These are phyloP conservation scores for Kluyveromyces nonfermentans DNA, from an alignment of 805 yeast species.

Conservation along the genomic window DNA sequence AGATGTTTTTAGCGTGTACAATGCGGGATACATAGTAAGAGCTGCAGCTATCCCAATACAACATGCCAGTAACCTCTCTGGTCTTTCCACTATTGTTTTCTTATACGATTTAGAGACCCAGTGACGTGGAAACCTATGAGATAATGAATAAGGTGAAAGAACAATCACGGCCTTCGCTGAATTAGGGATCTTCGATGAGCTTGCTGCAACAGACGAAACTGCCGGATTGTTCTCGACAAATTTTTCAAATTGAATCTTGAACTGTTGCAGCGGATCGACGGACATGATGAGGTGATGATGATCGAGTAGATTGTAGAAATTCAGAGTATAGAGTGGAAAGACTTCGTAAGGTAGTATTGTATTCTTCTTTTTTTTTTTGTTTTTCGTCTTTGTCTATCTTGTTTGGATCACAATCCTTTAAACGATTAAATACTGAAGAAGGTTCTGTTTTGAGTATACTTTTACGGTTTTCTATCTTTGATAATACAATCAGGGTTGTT, in stretches of 20 bases:
- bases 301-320: not conserved
- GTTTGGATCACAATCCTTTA: not conserved
- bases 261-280: conserved; percentile 30
- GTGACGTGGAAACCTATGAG: conserved; percentile 62
- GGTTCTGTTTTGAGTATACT: not conserved
- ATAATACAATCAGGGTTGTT: not conserved
- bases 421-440: not conserved
- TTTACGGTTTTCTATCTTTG: not conserved
- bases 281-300: not conserved
- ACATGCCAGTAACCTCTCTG: conserved; percentile 67
- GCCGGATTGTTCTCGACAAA: conserved; percentile 33
- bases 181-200: conserved; percentile 28
- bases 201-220: conserved; percentile 28
- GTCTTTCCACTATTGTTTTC: conserved; percentile 70
- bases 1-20: conserved; percentile 39
- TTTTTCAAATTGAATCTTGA: conserved; percentile 35
- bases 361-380: not conserved
- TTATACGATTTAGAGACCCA: conserved; percentile 68
- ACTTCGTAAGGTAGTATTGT: not conserved
- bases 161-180: conserved; percentile 48
- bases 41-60: conserved; percentile 77
- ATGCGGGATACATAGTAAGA: conserved; percentile 53
- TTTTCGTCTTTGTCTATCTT: too few species aligned
- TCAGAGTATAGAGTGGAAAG: not conserved
- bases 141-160: conserved; percentile 58